phyloP scores from a whole-genome alignment of 345 rosid genomes.

The Geranium brycei region DNA sequence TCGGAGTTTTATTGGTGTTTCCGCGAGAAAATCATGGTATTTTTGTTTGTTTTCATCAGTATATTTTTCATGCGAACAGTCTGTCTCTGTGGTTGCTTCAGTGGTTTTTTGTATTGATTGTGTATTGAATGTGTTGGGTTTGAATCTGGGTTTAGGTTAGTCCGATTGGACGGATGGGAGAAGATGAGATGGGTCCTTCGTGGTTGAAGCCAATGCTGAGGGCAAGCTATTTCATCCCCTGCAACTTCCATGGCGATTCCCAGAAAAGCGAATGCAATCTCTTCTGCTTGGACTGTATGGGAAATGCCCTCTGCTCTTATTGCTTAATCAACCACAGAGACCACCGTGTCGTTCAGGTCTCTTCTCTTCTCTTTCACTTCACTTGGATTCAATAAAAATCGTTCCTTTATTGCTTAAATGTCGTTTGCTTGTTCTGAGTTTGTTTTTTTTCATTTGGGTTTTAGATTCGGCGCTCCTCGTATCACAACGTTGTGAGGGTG shows the following conservation, averaged over 20 bases:
- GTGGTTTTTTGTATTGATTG: neutral
- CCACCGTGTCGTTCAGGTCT: slow-evolving; percentile 70
- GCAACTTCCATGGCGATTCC: slow-evolving; percentile 45
- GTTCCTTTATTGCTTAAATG: neutral
- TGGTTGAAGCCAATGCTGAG: slow-evolving; percentile 69
- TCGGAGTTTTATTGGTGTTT: slow-evolving; percentile 13
- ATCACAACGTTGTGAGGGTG: slow-evolving; percentile 88
- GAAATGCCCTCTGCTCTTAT: slow-evolving; percentile 57
- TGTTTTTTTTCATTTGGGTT: neutral
- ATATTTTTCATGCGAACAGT: neutral
- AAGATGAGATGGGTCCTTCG: slow-evolving; percentile 40
- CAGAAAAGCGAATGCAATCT: slow-evolving; percentile 77
- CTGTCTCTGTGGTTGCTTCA: neutral
- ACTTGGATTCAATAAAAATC: too few species aligned
- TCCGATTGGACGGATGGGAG: slow-evolving; percentile 27
- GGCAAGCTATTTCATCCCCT: slow-evolving; percentile 60
- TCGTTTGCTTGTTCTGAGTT: neutral
- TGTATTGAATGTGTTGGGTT: slow-evolving; percentile 2
- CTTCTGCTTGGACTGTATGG: slow-evolving; percentile 72
- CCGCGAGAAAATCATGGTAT: slow-evolving; percentile 36
- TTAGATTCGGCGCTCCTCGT: slow-evolving; percentile 87
- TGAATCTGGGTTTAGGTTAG: slow-evolving; percentile 25
- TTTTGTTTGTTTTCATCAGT: neutral
- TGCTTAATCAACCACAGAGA: slow-evolving; percentile 50
- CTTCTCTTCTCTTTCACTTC: too few species aligned